These are phyloP conservation scores for Sutorius australiensis DNA, from an alignment of 768 basidiomycete genomes.

Conservation along the genomic window DNA sequence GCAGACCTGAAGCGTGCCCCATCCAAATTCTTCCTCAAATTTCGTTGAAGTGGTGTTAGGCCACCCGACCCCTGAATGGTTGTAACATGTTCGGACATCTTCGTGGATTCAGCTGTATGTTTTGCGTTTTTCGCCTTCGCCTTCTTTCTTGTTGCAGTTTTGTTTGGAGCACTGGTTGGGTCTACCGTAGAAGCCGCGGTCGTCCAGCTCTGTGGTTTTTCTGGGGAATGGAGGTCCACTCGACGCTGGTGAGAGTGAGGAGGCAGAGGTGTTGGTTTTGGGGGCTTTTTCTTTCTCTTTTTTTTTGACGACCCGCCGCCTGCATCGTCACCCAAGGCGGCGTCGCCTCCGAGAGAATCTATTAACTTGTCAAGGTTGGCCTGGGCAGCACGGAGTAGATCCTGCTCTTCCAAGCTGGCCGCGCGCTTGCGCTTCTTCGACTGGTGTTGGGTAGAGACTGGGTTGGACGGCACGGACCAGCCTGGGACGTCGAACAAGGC, in stretches of 20 bases:
- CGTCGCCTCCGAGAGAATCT: slow-evolving; percentile 38
- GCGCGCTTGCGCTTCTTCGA: slow-evolving; percentile 54
- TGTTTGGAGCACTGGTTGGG: slow-evolving; percentile 7
- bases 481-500: slow-evolving; percentile 65
- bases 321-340: slow-evolving; percentile 33
- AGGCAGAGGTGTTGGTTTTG: slow-evolving; percentile 2
- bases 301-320: slow-evolving; percentile 20
- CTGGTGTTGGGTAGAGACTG: slow-evolving; percentile 35
- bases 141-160: slow-evolving; percentile 9
- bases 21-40: slow-evolving; percentile 74
- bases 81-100: slow-evolving; percentile 15
- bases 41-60: slow-evolving; percentile 71
- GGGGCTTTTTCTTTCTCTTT: slow-evolving; percentile 12
- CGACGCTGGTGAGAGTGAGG: slow-evolving; percentile 6
- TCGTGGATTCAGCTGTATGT: slow-evolving; percentile 18
- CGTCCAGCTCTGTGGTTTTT: not conserved
- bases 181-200: slow-evolving; percentile 10
- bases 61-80: slow-evolving; percentile 16
- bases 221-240: not conserved
- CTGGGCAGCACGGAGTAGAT: slow-evolving; percentile 37
- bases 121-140: slow-evolving; percentile 21
- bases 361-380: slow-evolving; percentile 62
- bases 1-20: slow-evolving; percentile 83
- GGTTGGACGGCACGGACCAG: slow-evolving; percentile 52
- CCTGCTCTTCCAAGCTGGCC: slow-evolving; percentile 33